These are phyloP conservation scores for Rhytidhysteron rufulum DNA, from an alignment of 2,329 filamentous ascomycete species.

Conservation along the genomic window DNA sequence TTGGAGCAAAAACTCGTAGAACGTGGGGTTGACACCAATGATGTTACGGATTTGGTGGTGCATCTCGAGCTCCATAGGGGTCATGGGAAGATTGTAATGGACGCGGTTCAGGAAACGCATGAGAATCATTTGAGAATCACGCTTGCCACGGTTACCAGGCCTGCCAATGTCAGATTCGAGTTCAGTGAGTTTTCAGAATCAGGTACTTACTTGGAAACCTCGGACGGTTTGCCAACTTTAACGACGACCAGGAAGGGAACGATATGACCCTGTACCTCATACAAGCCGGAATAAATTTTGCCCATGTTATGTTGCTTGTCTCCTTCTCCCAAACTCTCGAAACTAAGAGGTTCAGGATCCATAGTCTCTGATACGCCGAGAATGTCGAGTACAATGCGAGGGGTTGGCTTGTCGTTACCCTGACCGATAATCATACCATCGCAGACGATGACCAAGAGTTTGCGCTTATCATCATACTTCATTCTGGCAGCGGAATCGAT, in stretches of 20 bases:
- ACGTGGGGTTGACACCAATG: slow-evolving; percentile 96
- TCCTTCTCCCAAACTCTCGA: slow-evolving; percentile 92
- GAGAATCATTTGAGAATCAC: slow-evolving; percentile 96
- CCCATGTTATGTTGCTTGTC: slow-evolving; percentile 99
- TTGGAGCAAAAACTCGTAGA: slow-evolving; percentile 95
- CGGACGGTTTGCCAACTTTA: slow-evolving; percentile 86
- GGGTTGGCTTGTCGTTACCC: slow-evolving; percentile 93
- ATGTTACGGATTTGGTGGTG: slow-evolving; percentile 98
- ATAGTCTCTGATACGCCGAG: slow-evolving; percentile 89
- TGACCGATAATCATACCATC: slow-evolving; percentile 99
- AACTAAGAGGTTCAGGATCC: slow-evolving; percentile 92
- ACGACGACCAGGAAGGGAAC: slow-evolving; percentile 96
- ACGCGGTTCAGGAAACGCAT: slow-evolving; percentile 99
- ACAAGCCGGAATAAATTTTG: slow-evolving; percentile 95
- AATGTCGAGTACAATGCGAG: slow-evolving; percentile 94
- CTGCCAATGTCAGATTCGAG: slow-evolving; percentile 28
- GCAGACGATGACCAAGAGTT: slow-evolving; percentile 86
- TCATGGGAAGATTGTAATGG: slow-evolving; percentile 96
- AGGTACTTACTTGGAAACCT: slow-evolving; percentile 51
- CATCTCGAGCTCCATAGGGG: slow-evolving; percentile 93
- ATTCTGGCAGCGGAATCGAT: slow-evolving; percentile 95
- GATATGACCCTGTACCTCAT: slow-evolving; percentile 96
- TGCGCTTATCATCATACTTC: slow-evolving; percentile 97
- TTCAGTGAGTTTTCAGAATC: neutral
- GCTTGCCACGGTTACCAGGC: slow-evolving; percentile 96